A percentile compares a stretch with the other conserved stretches of the same genome.
phyloP scores from a whole-genome alignment of 148 eudicot genomes.

The Rhododendron mucronatum region DNA sequence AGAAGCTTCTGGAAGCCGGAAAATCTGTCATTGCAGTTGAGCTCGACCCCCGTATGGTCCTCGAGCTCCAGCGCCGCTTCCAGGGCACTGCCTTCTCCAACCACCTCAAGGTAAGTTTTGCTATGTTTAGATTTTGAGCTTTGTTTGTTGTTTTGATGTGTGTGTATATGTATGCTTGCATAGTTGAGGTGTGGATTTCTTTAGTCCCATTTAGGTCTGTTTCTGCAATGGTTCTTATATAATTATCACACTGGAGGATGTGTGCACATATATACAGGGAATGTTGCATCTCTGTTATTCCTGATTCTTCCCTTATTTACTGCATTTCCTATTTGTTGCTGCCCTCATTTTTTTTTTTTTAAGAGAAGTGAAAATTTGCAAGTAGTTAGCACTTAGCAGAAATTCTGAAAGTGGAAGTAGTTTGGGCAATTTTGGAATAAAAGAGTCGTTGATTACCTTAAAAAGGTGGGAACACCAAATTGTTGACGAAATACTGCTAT shows the following conservation, averaged over 20 bases:
- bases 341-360: neutral
- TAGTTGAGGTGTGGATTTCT: neutral
- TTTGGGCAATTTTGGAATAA: neutral
- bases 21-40: slow-evolving; percentile 85
- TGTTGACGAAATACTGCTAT: neutral
- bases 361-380: neutral
- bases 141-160: neutral
- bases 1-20: slow-evolving; percentile 85
- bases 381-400: neutral
- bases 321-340: neutral
- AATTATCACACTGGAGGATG: neutral
- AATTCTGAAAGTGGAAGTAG: neutral
- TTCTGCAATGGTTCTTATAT: neutral
- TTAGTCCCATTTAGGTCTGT: neutral
- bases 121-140: neutral
- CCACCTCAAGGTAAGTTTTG: slow-evolving; percentile 39
- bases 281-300: neutral
- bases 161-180: neutral
- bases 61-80: slow-evolving; percentile 74
- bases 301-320: neutral
- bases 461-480: neutral
- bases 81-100: slow-evolving; percentile 59
- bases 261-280: neutral
- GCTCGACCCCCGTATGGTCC: slow-evolving; percentile 82
- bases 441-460: neutral